Percentiles rank a stretch among this genome's conserved stretches.
phyloP scores from a whole-genome alignment of 2,329 filamentous ascomycete genomes.

The Talaromyces rugulosus region DNA sequence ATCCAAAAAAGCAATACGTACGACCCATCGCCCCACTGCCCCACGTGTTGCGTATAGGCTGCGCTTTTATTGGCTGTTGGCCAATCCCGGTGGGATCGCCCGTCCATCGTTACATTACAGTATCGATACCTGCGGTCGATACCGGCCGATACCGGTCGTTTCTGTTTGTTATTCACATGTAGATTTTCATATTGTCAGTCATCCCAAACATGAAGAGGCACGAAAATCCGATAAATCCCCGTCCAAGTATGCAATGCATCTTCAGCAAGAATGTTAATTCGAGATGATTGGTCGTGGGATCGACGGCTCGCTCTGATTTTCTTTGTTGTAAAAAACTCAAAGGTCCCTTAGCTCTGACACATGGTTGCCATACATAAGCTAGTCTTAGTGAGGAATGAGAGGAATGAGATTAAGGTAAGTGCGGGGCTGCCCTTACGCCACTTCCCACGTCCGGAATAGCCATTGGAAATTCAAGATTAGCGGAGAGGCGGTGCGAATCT shows the following conservation, averaged over 20 bases:
- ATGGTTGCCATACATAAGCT: no score
- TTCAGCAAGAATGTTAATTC: background rate
- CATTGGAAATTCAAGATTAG: no score
- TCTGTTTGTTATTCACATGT: background rate
- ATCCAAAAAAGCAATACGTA: background rate
- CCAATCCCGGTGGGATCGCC: background rate
- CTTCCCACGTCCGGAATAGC: no score
- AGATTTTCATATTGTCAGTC: background rate
- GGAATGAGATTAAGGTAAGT: no score
- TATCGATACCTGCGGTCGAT: no score
- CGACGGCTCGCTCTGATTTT: no score
- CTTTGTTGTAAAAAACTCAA: no score
- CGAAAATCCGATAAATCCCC: background rate
- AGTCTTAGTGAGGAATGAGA: no score
- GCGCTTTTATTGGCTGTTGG: background rate
- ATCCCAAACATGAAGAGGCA: background rate
- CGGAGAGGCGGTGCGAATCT: no score
- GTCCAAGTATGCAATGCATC: background rate
- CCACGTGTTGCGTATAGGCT: background rate
- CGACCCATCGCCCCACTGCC: background rate
- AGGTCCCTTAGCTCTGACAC: no score
- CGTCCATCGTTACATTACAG: background rate
- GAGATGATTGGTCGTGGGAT: no score
- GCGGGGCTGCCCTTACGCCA: no score
- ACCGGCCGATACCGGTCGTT: background rate